These are phyloP conservation scores for Bipolaris zeicola DNA, from an alignment of 2,329 filamentous ascomycete species.

Conservation along the genomic window DNA sequence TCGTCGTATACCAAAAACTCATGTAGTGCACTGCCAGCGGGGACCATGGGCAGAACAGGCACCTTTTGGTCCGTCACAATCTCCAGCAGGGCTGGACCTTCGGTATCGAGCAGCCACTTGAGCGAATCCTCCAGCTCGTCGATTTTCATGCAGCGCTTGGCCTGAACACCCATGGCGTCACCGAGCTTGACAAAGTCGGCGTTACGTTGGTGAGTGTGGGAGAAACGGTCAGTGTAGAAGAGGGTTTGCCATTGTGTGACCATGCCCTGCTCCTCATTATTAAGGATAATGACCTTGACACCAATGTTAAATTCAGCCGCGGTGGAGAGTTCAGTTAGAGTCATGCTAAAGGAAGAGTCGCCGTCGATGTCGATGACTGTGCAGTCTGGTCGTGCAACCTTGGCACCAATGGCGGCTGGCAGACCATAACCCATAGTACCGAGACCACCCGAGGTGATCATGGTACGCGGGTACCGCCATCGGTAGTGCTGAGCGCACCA, in stretches of 20 bases:
- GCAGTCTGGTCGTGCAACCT: constrained; percentile 80
- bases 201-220: constrained; percentile 92
- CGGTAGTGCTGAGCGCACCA: constrained; percentile 97
- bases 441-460: constrained; percentile 95
- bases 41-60: constrained; percentile 97
- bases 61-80: constrained; percentile 88
- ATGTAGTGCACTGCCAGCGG: constrained; percentile 81
- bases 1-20: constrained; percentile 91
- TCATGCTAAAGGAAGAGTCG: constrained; percentile 99
- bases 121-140: constrained; percentile 78
- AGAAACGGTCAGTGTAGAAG: constrained; percentile 92
- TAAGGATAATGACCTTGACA: constrained; percentile 91
- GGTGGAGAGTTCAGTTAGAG: constrained; percentile 90
- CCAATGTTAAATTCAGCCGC: constrained; percentile 96
- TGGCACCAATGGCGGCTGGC: constrained; percentile 92
- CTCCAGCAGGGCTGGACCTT: constrained; percentile 92
- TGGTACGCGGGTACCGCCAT: constrained; percentile 87
- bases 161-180: constrained; percentile 87
- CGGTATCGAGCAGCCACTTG: constrained; percentile 80
- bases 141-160: constrained; percentile 72
- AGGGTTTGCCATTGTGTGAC: constrained; percentile 98
- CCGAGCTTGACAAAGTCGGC: constrained; percentile 95
- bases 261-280: constrained; percentile 99
- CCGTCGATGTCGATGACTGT: constrained; percentile 96
- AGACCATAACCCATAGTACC: constrained; percentile 97